phyloP scores from a whole-genome alignment of 768 basidiomycete species.

The Pisolithus marmoratus region DNA sequence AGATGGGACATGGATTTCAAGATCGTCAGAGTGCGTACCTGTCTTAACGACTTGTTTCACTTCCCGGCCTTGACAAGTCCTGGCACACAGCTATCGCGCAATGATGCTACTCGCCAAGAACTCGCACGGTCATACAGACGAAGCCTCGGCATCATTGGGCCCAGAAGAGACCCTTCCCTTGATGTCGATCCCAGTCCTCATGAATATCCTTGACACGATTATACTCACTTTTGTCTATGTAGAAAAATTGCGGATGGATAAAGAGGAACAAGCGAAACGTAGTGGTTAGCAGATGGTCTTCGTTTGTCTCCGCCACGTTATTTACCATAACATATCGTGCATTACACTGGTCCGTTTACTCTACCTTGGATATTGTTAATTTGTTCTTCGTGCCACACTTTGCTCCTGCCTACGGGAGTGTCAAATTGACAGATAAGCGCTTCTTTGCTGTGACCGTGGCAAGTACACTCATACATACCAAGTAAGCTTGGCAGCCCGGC shows the following conservation, averaged over 20 bases:
- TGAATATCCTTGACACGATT: conserved; percentile 23
- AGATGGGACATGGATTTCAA: conserved; percentile 25
- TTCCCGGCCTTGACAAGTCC: not conserved
- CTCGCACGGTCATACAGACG: conserved; percentile 17
- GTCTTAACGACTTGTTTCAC: not conserved
- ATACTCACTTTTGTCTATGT: conserved; percentile 28
- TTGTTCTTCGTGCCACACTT: too few species aligned
- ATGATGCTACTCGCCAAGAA: conserved; percentile 10
- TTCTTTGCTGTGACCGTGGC: too few species aligned
- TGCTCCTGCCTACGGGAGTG: too few species aligned
- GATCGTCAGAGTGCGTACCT: conserved; percentile 12
- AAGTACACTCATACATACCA: too few species aligned
- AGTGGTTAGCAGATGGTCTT: not conserved
- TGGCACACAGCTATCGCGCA: conserved; percentile 12
- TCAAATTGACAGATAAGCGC: too few species aligned
- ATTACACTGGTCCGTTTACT: not conserved
- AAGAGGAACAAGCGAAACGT: conserved; percentile 6
- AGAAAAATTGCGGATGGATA: conserved; percentile 26
- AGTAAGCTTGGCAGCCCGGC: too few species aligned
- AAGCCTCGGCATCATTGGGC: conserved; percentile 16
- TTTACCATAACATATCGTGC: not conserved
- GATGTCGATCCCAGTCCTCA: conserved; percentile 14
- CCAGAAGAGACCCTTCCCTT: conserved; percentile 13
- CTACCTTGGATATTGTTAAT: too few species aligned
- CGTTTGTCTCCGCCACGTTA: not conserved